Percentiles rank a stretch among this genome's conserved stretches.
These are phyloP conservation scores for Pyrus hybrid DNA, from an alignment of 331 rosid genomes.

Conservation along the genomic window DNA sequence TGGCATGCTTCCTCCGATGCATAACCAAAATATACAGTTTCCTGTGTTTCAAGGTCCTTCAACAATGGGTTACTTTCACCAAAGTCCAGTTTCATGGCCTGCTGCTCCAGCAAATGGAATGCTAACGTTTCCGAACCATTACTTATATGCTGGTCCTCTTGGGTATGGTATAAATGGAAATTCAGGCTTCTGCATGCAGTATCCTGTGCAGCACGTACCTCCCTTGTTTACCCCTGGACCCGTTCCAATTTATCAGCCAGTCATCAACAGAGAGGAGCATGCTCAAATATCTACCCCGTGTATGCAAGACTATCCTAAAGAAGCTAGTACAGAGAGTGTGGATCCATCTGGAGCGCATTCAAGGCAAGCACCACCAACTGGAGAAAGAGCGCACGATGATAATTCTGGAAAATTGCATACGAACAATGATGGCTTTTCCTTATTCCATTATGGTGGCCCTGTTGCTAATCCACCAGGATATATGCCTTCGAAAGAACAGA, in stretches of 20 bases:
- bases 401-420: constrained; percentile 33
- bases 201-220: constrained; percentile 60
- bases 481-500: constrained; percentile 34
- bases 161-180: constrained; percentile 79
- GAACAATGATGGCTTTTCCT: constrained; percentile 55
- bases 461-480: constrained; percentile 60
- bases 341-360: constrained; percentile 32
- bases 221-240: constrained; percentile 53
- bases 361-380: constrained; percentile 22
- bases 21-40: constrained; percentile 56
- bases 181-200: constrained; percentile 70
- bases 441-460: constrained; percentile 94
- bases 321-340: constrained; percentile 30
- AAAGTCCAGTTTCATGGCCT: constrained; percentile 87
- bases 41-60: constrained; percentile 70
- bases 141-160: constrained; percentile 60
- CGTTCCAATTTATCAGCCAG: constrained; percentile 68
- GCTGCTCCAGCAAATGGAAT: constrained; percentile 64
- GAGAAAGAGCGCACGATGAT: constrained; percentile 32
- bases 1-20: constrained; percentile 39
- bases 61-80: constrained; percentile 72
- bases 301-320: constrained; percentile 36
- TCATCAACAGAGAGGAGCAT: constrained; percentile 39
- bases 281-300: constrained; percentile 30
- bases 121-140: constrained; percentile 62